A percentile compares a stretch with the other conserved stretches of the same genome.
Evolutionary conservation across 140 eudicot genomes (phyloP).

Genomic region (Ambrosia hybrid): DNA sequence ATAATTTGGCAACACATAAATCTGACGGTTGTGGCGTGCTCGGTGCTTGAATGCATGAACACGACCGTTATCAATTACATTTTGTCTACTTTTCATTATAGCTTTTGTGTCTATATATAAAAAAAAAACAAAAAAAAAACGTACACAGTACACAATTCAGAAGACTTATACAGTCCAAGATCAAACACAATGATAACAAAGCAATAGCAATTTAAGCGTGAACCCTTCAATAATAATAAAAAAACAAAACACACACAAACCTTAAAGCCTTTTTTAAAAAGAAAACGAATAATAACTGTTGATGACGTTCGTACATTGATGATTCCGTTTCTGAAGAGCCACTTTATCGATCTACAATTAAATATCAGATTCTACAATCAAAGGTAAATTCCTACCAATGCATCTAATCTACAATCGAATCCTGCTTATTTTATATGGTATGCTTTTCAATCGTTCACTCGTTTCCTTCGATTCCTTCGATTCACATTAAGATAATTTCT

Average conservation of each 20-base stretch:
- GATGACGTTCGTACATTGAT: slow-evolving; percentile 3
- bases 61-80: background rate
- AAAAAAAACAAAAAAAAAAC: background rate
- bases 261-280: too few species aligned
- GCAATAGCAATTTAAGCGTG: too few species aligned
- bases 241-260: slow-evolving; percentile 14
- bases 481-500: slow-evolving; percentile 20
- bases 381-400: slow-evolving; percentile 31
- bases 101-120: background rate
- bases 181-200: too few species aligned
- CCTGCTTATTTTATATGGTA: slow-evolving; percentile 15
- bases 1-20: too few species aligned
- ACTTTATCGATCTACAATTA: slow-evolving; percentile 33
- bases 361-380: slow-evolving; percentile 6
- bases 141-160: too few species aligned
- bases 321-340: slow-evolving; percentile 43
- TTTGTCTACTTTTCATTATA: background rate
- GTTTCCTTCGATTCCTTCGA: slow-evolving; percentile 4
- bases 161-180: too few species aligned
- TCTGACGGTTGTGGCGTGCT: background rate
- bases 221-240: background rate
- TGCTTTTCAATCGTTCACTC: slow-evolving; percentile 11
- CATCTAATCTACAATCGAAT: slow-evolving; percentile 14
- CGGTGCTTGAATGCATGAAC: slow-evolving; percentile 1
- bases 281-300: background rate